These are phyloP conservation scores for Yarrowia deformans DNA, from an alignment of 805 yeast species.

Conservation along the genomic window DNA sequence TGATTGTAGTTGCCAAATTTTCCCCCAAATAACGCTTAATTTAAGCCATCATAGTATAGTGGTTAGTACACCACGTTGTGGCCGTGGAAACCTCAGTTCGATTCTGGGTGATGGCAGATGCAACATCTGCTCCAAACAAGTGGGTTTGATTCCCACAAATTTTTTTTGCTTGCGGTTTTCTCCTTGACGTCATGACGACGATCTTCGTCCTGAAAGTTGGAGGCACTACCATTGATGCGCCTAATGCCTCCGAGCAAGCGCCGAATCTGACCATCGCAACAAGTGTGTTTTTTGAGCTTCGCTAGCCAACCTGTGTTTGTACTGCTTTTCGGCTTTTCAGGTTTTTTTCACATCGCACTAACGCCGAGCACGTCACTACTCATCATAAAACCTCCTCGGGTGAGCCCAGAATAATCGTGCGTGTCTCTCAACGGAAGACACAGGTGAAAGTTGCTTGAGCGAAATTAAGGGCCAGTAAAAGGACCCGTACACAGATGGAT, in stretches of 20 bases:
- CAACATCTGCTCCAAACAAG: constrained; percentile 8
- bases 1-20: not conserved
- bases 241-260: not conserved
- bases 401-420: too few species aligned
- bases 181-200: too few species aligned
- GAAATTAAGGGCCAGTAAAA: too few species aligned
- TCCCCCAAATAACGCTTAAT: not conserved
- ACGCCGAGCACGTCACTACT: not conserved
- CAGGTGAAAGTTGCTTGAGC: not conserved
- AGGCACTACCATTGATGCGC: too few species aligned
- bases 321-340: too few species aligned
- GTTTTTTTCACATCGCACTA: not conserved
- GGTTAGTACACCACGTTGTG: constrained; percentile 40
- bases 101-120: constrained; percentile 39
- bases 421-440: not conserved
- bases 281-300: too few species aligned
- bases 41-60: constrained; percentile 40
- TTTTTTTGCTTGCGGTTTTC: not conserved
- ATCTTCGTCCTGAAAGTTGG: too few species aligned
- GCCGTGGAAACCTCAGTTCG: constrained; percentile 40
- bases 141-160: constrained; percentile 13
- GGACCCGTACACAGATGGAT: too few species aligned
- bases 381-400: not conserved
- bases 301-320: too few species aligned
- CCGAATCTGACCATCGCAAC: not conserved